These are phyloP conservation scores for Berkeleyomyces basicola DNA, from an alignment of 2,329 filamentous ascomycete genomes.

Conservation along the genomic window DNA sequence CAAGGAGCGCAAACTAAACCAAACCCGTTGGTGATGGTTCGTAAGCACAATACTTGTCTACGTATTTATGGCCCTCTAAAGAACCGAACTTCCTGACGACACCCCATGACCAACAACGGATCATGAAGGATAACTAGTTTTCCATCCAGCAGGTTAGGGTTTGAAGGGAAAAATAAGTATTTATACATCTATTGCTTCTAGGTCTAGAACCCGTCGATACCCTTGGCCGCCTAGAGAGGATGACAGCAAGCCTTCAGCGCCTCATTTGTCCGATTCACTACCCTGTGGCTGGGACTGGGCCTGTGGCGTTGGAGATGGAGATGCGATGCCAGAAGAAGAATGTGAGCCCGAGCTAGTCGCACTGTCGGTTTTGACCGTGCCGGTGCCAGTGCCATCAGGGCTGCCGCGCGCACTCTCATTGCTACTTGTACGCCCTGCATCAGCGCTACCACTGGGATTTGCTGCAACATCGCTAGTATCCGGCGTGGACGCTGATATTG, in stretches of 20 bases:
- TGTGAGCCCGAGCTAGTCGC: not conserved
- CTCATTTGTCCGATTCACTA: not conserved
- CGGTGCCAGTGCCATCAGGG: not conserved
- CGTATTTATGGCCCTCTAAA: not conserved
- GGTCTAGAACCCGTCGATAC: not conserved
- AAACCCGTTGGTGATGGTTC: not conserved
- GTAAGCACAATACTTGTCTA: not conserved
- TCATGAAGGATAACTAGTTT: no score
- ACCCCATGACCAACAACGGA: not conserved
- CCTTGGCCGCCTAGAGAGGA: no score
- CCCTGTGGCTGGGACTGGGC: not conserved
- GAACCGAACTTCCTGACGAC: no score
- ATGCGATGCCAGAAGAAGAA: not conserved
- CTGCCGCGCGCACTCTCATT: not conserved
- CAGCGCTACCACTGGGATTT: not conserved
- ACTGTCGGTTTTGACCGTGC: not conserved
- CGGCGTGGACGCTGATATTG: not conserved
- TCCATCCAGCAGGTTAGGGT: not conserved
- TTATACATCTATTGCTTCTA: not conserved
- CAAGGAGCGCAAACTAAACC: not conserved
- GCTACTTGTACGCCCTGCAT: not conserved
- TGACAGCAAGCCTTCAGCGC: not conserved
- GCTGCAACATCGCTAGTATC: not conserved
- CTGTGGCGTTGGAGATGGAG: not conserved
- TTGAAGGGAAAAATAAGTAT: conserved; percentile 4